phyloP scores from a whole-genome alignment of 2,329 filamentous ascomycete genomes.

The Phaeosphaeria sp. region DNA sequence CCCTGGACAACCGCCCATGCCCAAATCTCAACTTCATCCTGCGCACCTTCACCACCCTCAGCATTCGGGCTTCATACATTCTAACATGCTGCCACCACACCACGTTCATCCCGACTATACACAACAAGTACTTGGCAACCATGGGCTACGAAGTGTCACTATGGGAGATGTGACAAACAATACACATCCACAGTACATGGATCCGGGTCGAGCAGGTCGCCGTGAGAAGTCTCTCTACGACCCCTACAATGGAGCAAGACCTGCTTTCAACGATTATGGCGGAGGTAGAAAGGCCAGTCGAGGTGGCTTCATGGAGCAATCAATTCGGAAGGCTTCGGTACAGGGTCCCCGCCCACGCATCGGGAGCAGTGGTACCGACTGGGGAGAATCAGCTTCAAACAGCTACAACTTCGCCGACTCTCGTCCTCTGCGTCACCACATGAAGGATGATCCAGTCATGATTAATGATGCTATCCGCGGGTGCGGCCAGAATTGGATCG shows the following conservation, averaged over 20 bases:
- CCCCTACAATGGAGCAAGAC: conserved; percentile 32
- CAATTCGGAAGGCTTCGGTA: conserved; percentile 28
- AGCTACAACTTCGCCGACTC: conserved; percentile 12
- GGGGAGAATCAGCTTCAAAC: conserved; percentile 6
- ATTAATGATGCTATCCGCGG: conserved; percentile 27
- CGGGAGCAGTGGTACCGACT: conserved; percentile 14
- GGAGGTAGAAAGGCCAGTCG: conserved; percentile 18
- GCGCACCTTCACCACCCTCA: not conserved
- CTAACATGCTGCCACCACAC: not conserved
- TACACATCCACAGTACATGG: conserved; percentile 12
- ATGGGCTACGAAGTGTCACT: conserved; percentile 10
- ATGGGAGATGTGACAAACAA: conserved; percentile 41
- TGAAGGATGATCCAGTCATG: conserved; percentile 21
- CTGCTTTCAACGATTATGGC: conserved; percentile 24
- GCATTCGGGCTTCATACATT: not conserved
- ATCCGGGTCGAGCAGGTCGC: conserved; percentile 10
- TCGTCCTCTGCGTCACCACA: conserved; percentile 1
- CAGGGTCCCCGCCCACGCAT: conserved; percentile 16
- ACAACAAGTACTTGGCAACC: conserved; percentile 10
- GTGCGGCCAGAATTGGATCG: conserved; percentile 39
- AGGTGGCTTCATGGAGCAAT: conserved; percentile 16
- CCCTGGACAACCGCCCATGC: not conserved
- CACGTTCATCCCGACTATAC: conserved; percentile 8
- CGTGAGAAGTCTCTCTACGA: conserved; percentile 32
- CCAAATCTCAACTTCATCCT: not conserved